Conservation (phyloP, 208 protist species). For the Eutreptiella sp. region DNA sequence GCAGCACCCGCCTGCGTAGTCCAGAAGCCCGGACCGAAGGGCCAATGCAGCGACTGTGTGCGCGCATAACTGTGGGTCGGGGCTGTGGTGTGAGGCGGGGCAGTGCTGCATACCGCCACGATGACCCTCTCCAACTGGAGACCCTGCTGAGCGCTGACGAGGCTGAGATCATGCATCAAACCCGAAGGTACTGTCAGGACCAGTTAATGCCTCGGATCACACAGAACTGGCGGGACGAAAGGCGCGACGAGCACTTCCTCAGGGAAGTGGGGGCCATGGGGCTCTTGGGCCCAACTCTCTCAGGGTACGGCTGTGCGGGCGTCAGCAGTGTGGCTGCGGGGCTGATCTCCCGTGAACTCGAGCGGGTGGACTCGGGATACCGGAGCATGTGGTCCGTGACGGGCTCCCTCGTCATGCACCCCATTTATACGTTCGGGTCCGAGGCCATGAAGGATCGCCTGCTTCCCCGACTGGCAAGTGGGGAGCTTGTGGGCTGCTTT, state of each 20-base stretch:
- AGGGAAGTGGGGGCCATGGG: constrained; percentile 67
- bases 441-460: constrained; percentile 62
- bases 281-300: constrained; percentile 67
- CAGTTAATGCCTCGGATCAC: constrained; percentile 60
- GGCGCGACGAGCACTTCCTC: constrained; percentile 69
- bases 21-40: too few species aligned
- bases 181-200: constrained; percentile 50
- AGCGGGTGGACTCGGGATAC: constrained; percentile 75
- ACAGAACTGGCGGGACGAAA: constrained; percentile 49
- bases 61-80: too few species aligned
- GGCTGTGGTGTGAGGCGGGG: too few species aligned
- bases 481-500: constrained; percentile 76
- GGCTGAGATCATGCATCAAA: constrained; percentile 35
- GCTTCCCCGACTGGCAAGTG: constrained; percentile 54
- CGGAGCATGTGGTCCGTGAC: constrained; percentile 80
- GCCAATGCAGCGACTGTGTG: too few species aligned
- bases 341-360: constrained; percentile 72
- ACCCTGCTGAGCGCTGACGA: constrained; percentile 65
- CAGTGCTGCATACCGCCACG: constrained; percentile 25
- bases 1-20: too few species aligned
- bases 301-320: constrained; percentile 70
- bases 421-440: constrained; percentile 69
- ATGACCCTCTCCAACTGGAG: constrained; percentile 39
- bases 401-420: constrained; percentile 85
- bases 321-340: constrained; percentile 62